Evolutionary conservation across 2,329 filamentous ascomycete genomes (phyloP), one percentile per base, ranked within the genome.

Genomic region (Capronia coronata): DNA sequence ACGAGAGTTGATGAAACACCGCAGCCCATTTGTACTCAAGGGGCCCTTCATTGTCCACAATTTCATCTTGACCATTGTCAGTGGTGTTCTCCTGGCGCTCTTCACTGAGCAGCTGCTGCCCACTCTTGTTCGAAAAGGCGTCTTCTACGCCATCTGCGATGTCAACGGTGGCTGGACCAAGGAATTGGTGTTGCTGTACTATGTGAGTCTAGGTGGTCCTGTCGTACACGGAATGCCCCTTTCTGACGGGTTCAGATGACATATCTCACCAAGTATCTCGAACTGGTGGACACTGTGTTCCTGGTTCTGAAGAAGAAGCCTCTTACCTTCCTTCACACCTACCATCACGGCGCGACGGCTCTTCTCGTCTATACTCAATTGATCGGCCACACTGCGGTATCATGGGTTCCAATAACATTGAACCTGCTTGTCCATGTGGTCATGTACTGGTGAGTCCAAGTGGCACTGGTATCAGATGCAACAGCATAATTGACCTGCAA

Each of bases 301-400:
- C 77, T 97, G 49, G 93, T 96, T 75, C 81, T 97, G 69, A 97
- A 97, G 84, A 97, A 97, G 84, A 97, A 97, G 84, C 91, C 91
- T 47, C 74, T 96, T 68, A 96, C 93, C 65, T 97, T 97, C 83
- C 86, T 97, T 61, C 91, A 97, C 80, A 95, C 88, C 75, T 97
- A 97, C 75, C 91, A 97, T 78, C 91, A 97, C 70, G 91, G 91
- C 66, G 91, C 91, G 48, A 97, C 91, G 50, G 91, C 91, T 62
- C 84, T 96, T 58, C 86, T 97, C 63, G 96, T 91, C 85, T 97
- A 94, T 78, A 95, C 89, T 49, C 91, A 97, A 75, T 82, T 97
- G 59, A 84, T 95, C 64, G 91, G 91, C 61, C 81, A 87, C 65
- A 97, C 91, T 39, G 80, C 91, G 37, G 91, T 97, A 49, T 94